Percentiles rank a stretch among this genome's conserved stretches.
Evolutionary conservation across 1,139 yeast genomes (phyloP).

Genomic region (Taphrina betulina): DNA sequence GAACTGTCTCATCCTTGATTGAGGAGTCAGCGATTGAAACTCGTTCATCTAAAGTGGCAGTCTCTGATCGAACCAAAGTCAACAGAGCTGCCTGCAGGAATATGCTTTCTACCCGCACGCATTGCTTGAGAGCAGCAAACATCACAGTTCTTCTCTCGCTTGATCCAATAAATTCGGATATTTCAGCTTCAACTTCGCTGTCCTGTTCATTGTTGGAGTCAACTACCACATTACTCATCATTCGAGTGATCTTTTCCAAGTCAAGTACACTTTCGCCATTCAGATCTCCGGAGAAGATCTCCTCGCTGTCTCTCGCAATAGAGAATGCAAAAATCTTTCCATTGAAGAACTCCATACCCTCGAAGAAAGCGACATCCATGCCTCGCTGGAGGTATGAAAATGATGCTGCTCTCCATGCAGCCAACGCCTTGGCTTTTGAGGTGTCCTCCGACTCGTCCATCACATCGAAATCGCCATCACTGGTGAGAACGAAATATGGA

Average conservation of each 20-base stretch:
- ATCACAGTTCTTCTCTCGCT: slow-evolving; percentile 17
- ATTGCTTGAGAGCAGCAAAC: slow-evolving; percentile 3
- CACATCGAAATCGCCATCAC: slow-evolving; percentile 19
- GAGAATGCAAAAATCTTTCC: slow-evolving; percentile 26
- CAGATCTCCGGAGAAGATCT: slow-evolving; percentile 7
- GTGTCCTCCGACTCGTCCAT: neutral
- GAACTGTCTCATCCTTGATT: neutral
- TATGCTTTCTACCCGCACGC: neutral
- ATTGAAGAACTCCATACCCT: slow-evolving; percentile 22
- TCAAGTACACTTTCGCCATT: neutral
- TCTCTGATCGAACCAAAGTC: slow-evolving; percentile 2
- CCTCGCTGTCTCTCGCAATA: slow-evolving; percentile 17
- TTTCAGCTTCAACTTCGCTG: neutral
- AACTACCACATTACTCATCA: slow-evolving; percentile 3
- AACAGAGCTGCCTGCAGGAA: neutral
- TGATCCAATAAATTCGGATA: neutral
- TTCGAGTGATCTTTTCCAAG: neutral
- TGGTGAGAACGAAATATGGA: slow-evolving; percentile 32
- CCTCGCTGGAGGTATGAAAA: slow-evolving; percentile 9
- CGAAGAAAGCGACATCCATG: slow-evolving; percentile 25
- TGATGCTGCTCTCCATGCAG: slow-evolving; percentile 19
- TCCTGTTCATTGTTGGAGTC: neutral
- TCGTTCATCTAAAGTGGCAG: slow-evolving; percentile 2
- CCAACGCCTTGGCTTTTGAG: too few relatives aligned
- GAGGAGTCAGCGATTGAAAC: neutral